Base-by-base conservation (phyloP, 148 eudicot genomes). In the Spergularia marina region DNA sequence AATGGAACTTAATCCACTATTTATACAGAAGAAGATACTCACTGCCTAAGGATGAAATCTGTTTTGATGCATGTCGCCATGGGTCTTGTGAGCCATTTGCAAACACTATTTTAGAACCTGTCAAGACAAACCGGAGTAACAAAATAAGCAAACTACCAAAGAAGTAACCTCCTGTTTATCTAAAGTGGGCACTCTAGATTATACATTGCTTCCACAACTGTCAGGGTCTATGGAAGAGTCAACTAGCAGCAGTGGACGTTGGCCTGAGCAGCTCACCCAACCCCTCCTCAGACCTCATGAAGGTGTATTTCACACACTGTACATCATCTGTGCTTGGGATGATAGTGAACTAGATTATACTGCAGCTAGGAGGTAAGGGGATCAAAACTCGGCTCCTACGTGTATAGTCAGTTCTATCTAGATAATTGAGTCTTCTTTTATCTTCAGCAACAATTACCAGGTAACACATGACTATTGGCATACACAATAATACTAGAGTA, bases 51-150 rank as follows among this genome's bases (percentile, higher is more conserved):
- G 99, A 91, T 76, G 99, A 85, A 20, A 79, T 88, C 81, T 89
- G 94, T 78, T 96, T 96, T 69, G 99, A 91, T 84, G 99, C 99
- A 89, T 82, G 99, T 59, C 91, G 91, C 99, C 99, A 96, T 7
- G 99, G 99, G 79, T 96, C 99, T 83, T 96, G 99, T 52, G 99
- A 96, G 81, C 99, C 99, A 88, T 96, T 96, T 30, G 99, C 84
- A 83, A 96, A 96, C 82, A 92, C 83, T 77, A 96, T 96, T 83
- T 91, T 92, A 60, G 97, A 85, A 61, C 97, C 98, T 91, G 92
- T 53, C 70, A 81, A 61, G 12, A 71, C 62, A 58, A 76, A 54
- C 30, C 65, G 44, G 21, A 41, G 63, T 5, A 53, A 75, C 25
- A 36, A 21, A 15, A 73, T 60, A 40, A 40, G 18, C 25, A 12